Base-by-base conservation (phyloP, 2,329 filamentous ascomycete species). In the Monosporascus sp. region DNA sequence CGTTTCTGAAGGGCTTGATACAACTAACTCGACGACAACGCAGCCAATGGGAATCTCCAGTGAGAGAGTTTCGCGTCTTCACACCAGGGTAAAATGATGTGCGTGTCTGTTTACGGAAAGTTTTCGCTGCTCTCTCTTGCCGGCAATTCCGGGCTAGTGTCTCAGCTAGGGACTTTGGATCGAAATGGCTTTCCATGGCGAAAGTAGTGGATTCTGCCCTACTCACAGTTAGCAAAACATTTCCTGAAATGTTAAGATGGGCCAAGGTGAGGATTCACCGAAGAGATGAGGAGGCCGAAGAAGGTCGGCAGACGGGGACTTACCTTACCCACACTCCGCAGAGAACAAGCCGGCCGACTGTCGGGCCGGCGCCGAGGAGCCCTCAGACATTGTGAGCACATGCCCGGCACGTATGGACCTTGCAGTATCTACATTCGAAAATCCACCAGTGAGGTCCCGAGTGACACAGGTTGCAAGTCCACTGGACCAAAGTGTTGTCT, bases 381-480 rank as follows among this genome's bases (percentile, higher is more conserved):
- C 27, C 9, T 31, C 62, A 77, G 61, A 69, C 71, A 54, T 66
- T 74, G 56, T 80, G 73, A 47, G 77, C 76, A 66, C 85, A 87
- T 25, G 75, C 70, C 50, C 82, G 75, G 67, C 85, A 88, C 31
- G 80, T 77, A 70, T 87, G 83, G 49, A 86, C 71, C 67, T 84
- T 83, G 78, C 85, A 88, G 67, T 85, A 86, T 56, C 77, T 75
- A 72, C 85, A 88, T 68, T 88, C 82, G 59, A 80, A 87, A 63
- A 88, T 87, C 70, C 79, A 80, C 81, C 83, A 87, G 69, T 84
- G 80, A 50, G 83, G 83, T 1, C 83, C 84, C 2, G 79, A 80
- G 56, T 82, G 78, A 66, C 85, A 88, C 62, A 85, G 71, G 54
- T 80, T 77, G 73, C 85, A 88, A 49, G 76, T 75, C 83, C 84